These are phyloP conservation scores for Xenosphaeropsis pyriputrescens DNA, from an alignment of 2,329 filamentous ascomycete species.

Conservation along the genomic window DNA sequence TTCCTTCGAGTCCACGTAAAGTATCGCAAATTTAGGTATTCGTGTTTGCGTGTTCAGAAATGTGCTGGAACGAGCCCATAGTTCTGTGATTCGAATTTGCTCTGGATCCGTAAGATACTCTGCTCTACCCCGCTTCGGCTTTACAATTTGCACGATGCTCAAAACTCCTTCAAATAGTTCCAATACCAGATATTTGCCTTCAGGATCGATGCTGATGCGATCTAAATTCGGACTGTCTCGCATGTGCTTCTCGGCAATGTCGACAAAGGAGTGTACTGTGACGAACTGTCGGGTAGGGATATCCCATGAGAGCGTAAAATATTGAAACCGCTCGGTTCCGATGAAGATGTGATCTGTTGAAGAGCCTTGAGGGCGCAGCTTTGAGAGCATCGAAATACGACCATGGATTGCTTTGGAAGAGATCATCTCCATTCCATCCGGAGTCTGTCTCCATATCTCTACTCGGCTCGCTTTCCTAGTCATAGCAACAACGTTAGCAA, in stretches of 20 bases:
- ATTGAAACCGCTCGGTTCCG: conserved; percentile 78
- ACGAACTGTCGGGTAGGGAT: conserved; percentile 32
- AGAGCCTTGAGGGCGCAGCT: conserved; percentile 60
- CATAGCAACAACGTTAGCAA: conserved; percentile 3
- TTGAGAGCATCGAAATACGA: conserved; percentile 72
- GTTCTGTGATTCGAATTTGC: conserved; percentile 47
- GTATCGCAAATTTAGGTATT: conserved; percentile 44
- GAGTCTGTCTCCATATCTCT: conserved; percentile 62
- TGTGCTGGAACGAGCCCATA: conserved; percentile 49
- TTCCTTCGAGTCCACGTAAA: conserved; percentile 48
- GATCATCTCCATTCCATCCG: conserved; percentile 48
- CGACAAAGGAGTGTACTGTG: conserved; percentile 32
- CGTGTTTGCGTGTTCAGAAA: conserved; percentile 43
- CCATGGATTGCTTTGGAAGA: conserved; percentile 68
- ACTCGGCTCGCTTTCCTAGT: conserved; percentile 68
- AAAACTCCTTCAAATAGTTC: conserved; percentile 57
- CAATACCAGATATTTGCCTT: conserved; percentile 50
- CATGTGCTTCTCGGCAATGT: conserved; percentile 43
- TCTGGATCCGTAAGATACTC: conserved; percentile 46
- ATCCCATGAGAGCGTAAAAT: conserved; percentile 85
- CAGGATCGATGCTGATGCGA: conserved; percentile 72
- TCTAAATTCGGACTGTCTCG: conserved; percentile 73
- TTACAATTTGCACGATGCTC: conserved; percentile 45
- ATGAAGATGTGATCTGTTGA: conserved; percentile 78
- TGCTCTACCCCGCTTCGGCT: conserved; percentile 32